Percentiles rank a stretch among this genome's conserved stretches.
Evolutionary conservation across 1,284 basidiomycete species (phyloP).

Genomic region (Fistulinella cinereoalba): DNA sequence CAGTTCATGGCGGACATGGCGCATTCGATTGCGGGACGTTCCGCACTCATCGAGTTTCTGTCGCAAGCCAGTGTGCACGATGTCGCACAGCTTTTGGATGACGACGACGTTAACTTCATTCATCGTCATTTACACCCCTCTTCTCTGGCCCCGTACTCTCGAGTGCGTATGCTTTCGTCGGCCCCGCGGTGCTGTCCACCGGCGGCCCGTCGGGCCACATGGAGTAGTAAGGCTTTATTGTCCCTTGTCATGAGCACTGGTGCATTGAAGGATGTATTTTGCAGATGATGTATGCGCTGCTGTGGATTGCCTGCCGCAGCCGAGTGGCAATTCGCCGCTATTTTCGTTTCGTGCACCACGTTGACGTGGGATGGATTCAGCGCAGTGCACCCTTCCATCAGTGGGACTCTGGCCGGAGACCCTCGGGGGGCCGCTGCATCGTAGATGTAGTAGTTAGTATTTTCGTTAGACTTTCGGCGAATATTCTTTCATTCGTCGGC

Average conservation of each 20-base stretch:
- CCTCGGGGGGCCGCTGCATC: constrained; percentile 1
- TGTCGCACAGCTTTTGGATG: constrained; percentile 24
- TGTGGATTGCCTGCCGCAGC: constrained; percentile 1
- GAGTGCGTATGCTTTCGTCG: neutral
- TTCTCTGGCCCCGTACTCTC: too few species aligned
- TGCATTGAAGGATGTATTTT: constrained; percentile 3
- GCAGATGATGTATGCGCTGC: constrained; percentile 1
- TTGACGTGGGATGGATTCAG: neutral
- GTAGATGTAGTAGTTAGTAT: constrained; percentile 10
- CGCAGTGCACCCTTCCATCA: neutral
- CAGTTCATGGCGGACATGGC: neutral
- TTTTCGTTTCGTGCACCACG: neutral
- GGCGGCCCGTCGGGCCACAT: neutral
- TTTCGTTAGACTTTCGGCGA: constrained; percentile 16
- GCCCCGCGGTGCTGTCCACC: neutral
- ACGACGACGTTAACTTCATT: constrained; percentile 1
- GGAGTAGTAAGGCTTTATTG: constrained; percentile 8
- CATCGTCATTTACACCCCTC: neutral
- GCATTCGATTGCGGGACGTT: neutral
- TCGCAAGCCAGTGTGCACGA: constrained; percentile 8
- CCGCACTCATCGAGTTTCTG: constrained; percentile 5
- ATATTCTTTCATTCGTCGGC: constrained; percentile 1
- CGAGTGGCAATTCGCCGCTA: constrained; percentile 2
- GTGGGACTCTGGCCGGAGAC: neutral
- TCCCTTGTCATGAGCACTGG: neutral